Evolutionary conservation across 1,284 basidiomycete genomes (phyloP), one percentile per base, ranked within the genome.

Genomic region (Microbotryum intermedium): DNA sequence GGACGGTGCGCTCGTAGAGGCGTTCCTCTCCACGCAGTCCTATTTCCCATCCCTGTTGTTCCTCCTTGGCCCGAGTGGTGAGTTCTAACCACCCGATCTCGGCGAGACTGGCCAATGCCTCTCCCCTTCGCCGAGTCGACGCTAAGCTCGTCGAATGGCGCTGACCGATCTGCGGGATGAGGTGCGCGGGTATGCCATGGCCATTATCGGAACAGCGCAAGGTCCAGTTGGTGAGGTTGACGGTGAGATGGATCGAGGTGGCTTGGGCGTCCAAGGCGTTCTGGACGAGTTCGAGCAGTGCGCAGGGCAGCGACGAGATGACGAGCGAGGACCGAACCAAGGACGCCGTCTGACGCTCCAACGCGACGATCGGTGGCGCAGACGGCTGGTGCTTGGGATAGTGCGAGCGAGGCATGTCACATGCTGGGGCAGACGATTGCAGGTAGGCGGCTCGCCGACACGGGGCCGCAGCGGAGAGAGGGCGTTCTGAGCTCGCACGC

Each of bases 121-220:
- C 65, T 9, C 65, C 62, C 9, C 65, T 30, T 18, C 34, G 34
- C 13, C 34, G 34, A 18, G 34, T 39, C 34, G 34, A 39, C 13
- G 13, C 1, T 4, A 16, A 39, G 34, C 34, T 39, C 0, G 34
- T 18, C 34, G 34, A 11, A 39, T 39, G 34, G 18, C 34, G 34
- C 6, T 39, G 34, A 18, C 81, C 83, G 18, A 92, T 75, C 13
- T 76, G 64, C 26, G 72, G 75, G 66, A 93, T 74, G 1, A 81
- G 82, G 11, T 81, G 79, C 68, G 78, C 80, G 34, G 74, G 75
- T 52, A 95, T 86, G 2, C 91, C 91, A 49, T 66, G 65, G 0
- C 91, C 91, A 72, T 94, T 81, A 75, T 95, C 91, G 66, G 81
- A 80, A 7, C 93, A 86, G 80, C 87, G 85, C 67, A 88, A 84